phyloP scores from a whole-genome alignment of 2,329 filamentous ascomycete species.

The Exophiala aquamarina region DNA sequence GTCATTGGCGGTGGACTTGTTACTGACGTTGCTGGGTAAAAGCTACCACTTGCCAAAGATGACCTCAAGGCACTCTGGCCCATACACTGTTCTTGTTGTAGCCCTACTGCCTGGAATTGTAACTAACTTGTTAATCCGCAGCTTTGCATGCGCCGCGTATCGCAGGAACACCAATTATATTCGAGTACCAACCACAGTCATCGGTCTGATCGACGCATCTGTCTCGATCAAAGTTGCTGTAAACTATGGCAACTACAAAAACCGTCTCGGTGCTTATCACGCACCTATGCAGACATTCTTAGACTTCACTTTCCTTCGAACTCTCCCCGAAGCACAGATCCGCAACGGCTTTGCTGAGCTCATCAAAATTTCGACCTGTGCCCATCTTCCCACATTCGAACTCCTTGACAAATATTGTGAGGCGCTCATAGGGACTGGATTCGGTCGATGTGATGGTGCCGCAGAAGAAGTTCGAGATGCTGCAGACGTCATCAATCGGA shows the following conservation, averaged over 20 bases:
- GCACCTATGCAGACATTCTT: constrained; percentile 71
- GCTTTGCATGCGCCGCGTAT: constrained; percentile 70
- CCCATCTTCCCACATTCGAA: constrained; percentile 65
- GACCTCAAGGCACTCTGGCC: constrained; percentile 53
- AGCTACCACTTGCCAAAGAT: constrained; percentile 40
- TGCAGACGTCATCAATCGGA: constrained; percentile 67
- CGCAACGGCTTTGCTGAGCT: constrained; percentile 73
- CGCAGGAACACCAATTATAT: constrained; percentile 73
- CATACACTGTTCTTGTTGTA: constrained; percentile 32
- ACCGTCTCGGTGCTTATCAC: constrained; percentile 71
- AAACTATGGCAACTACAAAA: constrained; percentile 76
- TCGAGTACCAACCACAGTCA: constrained; percentile 71
- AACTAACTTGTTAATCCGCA: constrained; percentile 34
- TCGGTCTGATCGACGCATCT: constrained; percentile 72
- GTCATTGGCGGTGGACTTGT: constrained; percentile 69
- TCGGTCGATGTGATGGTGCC: constrained; percentile 61
- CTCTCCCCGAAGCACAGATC: constrained; percentile 66
- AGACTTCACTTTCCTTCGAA: constrained; percentile 71
- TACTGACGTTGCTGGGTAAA: constrained; percentile 73
- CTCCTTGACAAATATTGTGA: constrained; percentile 69
- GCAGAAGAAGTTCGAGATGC: constrained; percentile 57
- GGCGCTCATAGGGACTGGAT: constrained; percentile 63
- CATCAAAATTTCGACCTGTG: constrained; percentile 74
- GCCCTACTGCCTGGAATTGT: constrained; percentile 9
- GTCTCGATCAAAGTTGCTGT: constrained; percentile 78